A percentile compares a stretch with the other conserved stretches of the same genome.
Conservation (phyloP, 768 basidiomycete genomes). For the Rhodotorula sphaerocarpa region DNA sequence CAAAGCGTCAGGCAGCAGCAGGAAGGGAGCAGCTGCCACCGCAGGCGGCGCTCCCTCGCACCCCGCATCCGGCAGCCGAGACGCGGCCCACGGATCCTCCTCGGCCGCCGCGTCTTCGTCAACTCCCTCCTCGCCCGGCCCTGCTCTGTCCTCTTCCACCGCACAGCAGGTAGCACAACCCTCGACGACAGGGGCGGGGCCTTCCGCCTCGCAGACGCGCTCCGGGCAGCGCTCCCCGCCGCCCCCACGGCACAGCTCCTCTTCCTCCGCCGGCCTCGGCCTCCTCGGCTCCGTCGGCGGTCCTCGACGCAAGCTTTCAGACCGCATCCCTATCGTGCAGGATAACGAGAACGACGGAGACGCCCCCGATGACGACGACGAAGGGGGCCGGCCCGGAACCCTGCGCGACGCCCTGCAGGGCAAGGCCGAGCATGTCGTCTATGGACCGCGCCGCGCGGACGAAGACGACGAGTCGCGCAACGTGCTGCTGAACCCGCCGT, state of each 20-base stretch:
- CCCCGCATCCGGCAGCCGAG: neutral
- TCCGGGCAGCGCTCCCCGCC: no score
- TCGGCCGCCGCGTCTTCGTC: no score
- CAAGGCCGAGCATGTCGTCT: constrained; percentile 36
- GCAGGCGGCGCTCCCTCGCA: no score
- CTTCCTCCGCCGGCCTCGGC: neutral
- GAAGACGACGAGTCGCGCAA: constrained; percentile 11
- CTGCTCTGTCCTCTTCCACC: no score
- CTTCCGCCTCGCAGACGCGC: no score
- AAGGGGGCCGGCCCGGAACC: constrained; percentile 6
- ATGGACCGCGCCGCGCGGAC: constrained; percentile 20
- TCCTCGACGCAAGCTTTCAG: constrained; percentile 4
- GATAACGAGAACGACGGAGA: constrained; percentile 16
- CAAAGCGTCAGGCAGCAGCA: no score
- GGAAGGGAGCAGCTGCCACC: no score
- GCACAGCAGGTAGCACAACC: no score
- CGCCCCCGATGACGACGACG: neutral
- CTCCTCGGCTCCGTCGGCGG: neutral
- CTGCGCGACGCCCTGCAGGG: constrained; percentile 35
- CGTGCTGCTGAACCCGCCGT: constrained; percentile 5
- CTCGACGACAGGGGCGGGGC: no score
- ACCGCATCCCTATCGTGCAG: constrained; percentile 20
- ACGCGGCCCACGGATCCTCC: no score
- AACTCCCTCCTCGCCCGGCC: no score
- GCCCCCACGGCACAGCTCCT: no score